Evolutionary conservation across 1,284 basidiomycete genomes (phyloP), one percentile per base, ranked within the genome.

Genomic region (Mycosarcoma maydis): DNA sequence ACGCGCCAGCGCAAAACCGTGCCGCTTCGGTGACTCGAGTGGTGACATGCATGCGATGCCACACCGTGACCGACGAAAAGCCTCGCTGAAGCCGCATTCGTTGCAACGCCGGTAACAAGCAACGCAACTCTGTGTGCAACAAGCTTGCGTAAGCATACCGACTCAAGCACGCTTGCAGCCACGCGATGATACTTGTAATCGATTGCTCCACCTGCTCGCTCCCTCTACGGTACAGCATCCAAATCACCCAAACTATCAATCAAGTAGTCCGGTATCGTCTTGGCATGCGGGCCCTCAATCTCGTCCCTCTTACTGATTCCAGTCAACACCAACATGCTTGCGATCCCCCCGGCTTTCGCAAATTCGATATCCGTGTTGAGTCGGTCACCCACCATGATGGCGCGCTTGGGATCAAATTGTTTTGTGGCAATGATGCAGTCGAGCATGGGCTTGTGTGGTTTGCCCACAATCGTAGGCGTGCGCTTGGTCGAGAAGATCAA

Each of bases 321-420:
- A n/a, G 94, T 96, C 68, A 98, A 85, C 46, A 98, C 96, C 37
- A 98, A 87, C 47, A 98, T 84, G 1, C 94, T 95, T 14, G 90
- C 84, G 19, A 98, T 85, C 13, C 91, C 91, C 22, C 92, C 92
- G 40, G 87, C 87, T 81, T 92, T 87, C 40, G 92, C 95, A 76
- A 98, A 98, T 42, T 90, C 83, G 75, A 96, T 93, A 83, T 99
- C 96, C 2, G 96, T 98, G 76, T 92, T 90, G 61, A 98, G 85
- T 57, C 96, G 88, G 83, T 98, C 95, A 34, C 95, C 95, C 37
- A 98, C 87, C 91, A 99, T 96, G 77, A 98, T 87, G 1, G 94
- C 94, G 43, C 89, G 86, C 53, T 86, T 83, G 32, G 90, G 90
- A 82, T 98, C 90, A 37, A 76, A 75, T 3, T 65, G 54, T 32